Evolutionary conservation across 257 asterid species (phyloP), one percentile per base, ranked within the genome.

Genomic region (Capsicum baccatum): DNA sequence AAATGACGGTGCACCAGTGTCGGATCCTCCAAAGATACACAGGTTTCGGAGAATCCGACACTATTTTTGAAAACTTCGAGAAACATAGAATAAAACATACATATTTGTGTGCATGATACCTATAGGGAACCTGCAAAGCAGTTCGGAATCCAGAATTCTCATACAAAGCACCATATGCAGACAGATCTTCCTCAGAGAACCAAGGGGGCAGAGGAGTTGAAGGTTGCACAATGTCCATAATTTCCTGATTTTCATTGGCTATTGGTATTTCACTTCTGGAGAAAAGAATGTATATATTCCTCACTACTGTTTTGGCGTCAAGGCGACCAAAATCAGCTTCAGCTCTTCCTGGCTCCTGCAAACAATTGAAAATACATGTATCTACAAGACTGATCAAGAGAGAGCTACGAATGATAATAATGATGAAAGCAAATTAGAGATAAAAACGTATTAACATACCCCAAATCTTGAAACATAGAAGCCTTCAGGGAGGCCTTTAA

Each of bases 391-490:
- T 74, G 47, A 21, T 16, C 44, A 26, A 48, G 17, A 71, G 39
- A 37, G 35, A 70, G 13, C 35, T 0, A 73, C 44, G 5, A 44
- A 44, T 71, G 79, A 71, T 44, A 69, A 69, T 17, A 58, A 73
- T 6, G 6, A 3, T 0, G 6, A 52, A 52, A 21, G 14, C 9
- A 21, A 52, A 52, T 21, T 6, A 52, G 48, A 76, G 15, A 52
- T 21, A 1, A 50, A 76, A 21, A 26, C 4, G 5, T 44, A 70
- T 70, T 68, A 50, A 76, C 52, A 6, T 82, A 93, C 97, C 94
- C 80, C 83, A 95, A 97, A 94, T 93, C 98, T 91, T n/a, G 80
- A 71, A 39, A 92, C 63, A 69, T 94, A 94, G 90, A 92, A 94
- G 37, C 98, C 98, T 87, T 93, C 94, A 0, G 98, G 97, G 50